phyloP scores from a whole-genome alignment of 2,329 filamentous ascomycete species.

The Zasmidium angulare region DNA sequence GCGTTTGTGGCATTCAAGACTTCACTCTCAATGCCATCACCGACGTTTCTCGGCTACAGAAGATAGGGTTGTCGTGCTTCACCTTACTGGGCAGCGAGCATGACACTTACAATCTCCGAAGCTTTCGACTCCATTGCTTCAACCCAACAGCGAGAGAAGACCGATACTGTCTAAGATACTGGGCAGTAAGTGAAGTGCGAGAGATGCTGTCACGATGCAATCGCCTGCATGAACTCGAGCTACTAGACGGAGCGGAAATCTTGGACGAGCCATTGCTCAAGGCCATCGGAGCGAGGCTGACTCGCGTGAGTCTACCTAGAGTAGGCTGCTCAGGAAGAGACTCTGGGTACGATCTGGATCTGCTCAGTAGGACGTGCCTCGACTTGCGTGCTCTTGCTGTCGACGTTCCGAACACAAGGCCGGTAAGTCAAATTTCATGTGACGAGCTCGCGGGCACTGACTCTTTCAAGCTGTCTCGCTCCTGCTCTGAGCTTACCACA shows the following conservation, averaged over 20 bases:
- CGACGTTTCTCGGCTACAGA: background rate
- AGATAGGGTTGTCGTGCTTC: background rate
- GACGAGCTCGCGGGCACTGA: background rate
- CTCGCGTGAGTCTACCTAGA: background rate
- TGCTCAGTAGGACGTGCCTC: background rate
- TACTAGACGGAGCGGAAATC: background rate
- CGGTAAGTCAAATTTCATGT: background rate
- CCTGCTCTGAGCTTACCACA: too few relatives aligned
- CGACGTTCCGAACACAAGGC: background rate
- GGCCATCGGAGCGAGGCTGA: background rate
- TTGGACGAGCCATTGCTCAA: background rate
- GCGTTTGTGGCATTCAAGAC: background rate
- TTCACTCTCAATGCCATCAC: background rate
- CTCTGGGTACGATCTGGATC: background rate
- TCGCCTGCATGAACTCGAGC: background rate
- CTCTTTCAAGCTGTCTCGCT: background rate
- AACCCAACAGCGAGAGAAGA: background rate
- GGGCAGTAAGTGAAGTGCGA: background rate
- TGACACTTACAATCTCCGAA: background rate
- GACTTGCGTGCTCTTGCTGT: background rate
- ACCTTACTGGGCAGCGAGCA: background rate
- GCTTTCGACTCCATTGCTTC: background rate
- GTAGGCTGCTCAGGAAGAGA: background rate
- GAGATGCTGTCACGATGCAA: background rate
- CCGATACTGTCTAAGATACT: background rate